Evolutionary conservation across 1,139 yeast genomes (phyloP).

Genomic region (Zygosaccharomyces pseudobailii): DNA sequence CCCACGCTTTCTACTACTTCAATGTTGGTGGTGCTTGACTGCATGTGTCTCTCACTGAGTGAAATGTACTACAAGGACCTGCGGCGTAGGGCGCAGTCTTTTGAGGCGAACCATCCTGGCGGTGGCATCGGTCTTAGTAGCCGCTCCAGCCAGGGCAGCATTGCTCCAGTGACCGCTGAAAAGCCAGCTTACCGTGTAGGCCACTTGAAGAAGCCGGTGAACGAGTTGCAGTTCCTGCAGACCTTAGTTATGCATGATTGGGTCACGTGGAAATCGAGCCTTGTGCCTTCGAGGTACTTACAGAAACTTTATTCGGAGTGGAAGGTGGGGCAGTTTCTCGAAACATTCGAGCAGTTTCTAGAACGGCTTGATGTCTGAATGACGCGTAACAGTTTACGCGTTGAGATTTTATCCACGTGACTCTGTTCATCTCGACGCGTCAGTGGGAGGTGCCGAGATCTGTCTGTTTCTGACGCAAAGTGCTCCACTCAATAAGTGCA

Average conservation of each 20-base stretch:
- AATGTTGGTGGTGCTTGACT: conserved; percentile 72
- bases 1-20: conserved; percentile 84
- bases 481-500: not conserved
- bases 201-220: conserved; percentile 5
- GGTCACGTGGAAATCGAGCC: conserved; percentile 18
- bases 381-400: not conserved
- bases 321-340: conserved; percentile 1
- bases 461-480: no score
- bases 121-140: conserved; percentile 67
- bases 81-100: conserved; percentile 48
- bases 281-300: conserved; percentile 8
- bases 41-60: conserved; percentile 66
- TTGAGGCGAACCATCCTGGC: conserved; percentile 79
- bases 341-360: conserved; percentile 1
- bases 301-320: conserved; percentile 9
- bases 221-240: conserved; percentile 33
- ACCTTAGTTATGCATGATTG: conserved; percentile 35
- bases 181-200: not conserved
- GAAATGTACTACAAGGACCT: conserved; percentile 59
- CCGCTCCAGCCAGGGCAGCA: not conserved
- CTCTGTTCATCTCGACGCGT: not conserved
- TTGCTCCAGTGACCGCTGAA: not conserved
- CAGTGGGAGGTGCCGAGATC: no score
- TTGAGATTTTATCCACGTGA: not conserved
- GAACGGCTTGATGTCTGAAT: not conserved